Conservation (phyloP, 208 protist genomes). For the Leishmania lainsoni region DNA sequence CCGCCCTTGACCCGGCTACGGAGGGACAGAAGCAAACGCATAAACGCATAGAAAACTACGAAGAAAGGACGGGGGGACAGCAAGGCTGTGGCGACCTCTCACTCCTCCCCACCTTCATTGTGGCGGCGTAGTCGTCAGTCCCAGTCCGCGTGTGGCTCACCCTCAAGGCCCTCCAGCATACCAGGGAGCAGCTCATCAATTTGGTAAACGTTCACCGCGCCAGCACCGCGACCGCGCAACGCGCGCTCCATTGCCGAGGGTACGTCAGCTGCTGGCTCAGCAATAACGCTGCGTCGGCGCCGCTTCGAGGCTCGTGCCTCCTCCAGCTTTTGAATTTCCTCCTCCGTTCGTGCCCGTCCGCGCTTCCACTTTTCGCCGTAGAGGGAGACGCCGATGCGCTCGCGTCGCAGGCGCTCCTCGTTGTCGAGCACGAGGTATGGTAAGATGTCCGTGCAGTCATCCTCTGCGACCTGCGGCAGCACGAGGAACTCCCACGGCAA, state of each 20-base stretch:
- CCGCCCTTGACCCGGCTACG: background rate
- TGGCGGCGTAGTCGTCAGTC: conserved; percentile 17
- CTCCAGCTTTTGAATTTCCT: conserved; percentile 72
- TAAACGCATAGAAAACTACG: no score
- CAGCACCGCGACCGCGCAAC: conserved; percentile 62
- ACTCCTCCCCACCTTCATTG: background rate
- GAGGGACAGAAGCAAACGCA: background rate
- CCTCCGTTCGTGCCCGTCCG: conserved; percentile 63
- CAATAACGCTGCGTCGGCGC: conserved; percentile 45
- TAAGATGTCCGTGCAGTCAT: conserved; percentile 71
- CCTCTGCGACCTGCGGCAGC: conserved; percentile 48
- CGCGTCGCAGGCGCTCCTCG: conserved; percentile 80
- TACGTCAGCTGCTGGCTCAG: conserved; percentile 46
- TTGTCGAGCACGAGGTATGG: conserved; percentile 83
- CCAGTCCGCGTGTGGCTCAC: conserved; percentile 62
- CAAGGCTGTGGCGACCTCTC: background rate
- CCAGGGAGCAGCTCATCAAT: conserved; percentile 83
- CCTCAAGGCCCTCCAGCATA: conserved; percentile 48
- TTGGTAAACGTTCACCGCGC: conserved; percentile 66
- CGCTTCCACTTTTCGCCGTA: conserved; percentile 77
- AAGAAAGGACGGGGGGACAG: background rate
- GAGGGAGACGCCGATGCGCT: conserved; percentile 64
- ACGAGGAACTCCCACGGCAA: conserved; percentile 88
- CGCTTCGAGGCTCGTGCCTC: conserved; percentile 52
- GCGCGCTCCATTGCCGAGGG: conserved; percentile 67